Evolutionary conservation across 2,329 filamentous ascomycete genomes (phyloP).

Genomic region (Cordyceps pruinosa): DNA sequence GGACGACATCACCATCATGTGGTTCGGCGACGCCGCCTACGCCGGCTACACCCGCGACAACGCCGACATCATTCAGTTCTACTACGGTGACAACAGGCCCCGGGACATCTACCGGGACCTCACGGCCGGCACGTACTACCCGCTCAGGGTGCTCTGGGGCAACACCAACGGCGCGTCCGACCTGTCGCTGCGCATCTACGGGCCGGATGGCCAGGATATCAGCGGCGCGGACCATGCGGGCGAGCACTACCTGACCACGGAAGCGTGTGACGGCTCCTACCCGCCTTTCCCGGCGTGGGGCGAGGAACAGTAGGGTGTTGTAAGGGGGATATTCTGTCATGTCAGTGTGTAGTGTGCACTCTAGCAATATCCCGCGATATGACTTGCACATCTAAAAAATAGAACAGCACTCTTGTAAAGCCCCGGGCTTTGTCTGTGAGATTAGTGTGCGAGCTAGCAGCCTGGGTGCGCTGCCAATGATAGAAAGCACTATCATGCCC

Average conservation of each 20-base stretch:
- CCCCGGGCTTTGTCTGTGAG: too few species aligned
- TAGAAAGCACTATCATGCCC: too few species aligned
- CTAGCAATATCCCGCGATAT: too few species aligned
- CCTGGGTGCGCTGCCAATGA: too few species aligned
- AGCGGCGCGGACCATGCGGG: neutral
- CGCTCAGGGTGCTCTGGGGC: constrained; percentile 13
- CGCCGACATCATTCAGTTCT: constrained; percentile 12
- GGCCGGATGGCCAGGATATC: constrained; percentile 6
- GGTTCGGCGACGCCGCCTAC: constrained; percentile 11
- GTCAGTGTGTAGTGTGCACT: too few species aligned
- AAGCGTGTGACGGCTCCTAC: constrained; percentile 14
- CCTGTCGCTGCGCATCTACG: constrained; percentile 12
- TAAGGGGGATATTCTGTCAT: too few species aligned
- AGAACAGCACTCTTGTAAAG: too few species aligned
- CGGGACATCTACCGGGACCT: neutral
- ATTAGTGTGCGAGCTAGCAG: too few species aligned
- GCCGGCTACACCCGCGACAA: constrained; percentile 8
- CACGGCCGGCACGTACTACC: constrained; percentile 13
- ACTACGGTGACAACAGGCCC: constrained; percentile 10
- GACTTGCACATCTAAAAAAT: too few species aligned
- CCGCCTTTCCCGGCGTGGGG: neutral
- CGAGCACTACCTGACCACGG: constrained; percentile 12
- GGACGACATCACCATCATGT: constrained; percentile 14
- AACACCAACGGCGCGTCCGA: constrained; percentile 10
- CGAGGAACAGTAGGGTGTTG: too few species aligned